Evolutionary conservation across 1,284 basidiomycete species (phyloP), one percentile per base, ranked within the genome.

Genomic region (Rhodotorula sp.): DNA sequence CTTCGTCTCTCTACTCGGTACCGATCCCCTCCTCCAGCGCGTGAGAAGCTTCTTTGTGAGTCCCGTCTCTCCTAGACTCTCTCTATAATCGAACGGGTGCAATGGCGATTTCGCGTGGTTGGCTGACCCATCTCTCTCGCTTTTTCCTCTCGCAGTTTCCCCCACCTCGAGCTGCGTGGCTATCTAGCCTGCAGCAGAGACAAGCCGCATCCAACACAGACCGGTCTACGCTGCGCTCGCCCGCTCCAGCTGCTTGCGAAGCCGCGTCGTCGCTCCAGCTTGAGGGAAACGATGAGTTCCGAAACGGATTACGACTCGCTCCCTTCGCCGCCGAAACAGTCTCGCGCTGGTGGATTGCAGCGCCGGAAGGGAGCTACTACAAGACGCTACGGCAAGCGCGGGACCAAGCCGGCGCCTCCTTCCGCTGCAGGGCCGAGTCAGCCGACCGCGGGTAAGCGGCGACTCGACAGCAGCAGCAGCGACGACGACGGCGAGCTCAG

Each of bases 251-350:
- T 52, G 26, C 54, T 55, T 16, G 26, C 26, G 6, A n/a, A 18
- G 26, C 16, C 1, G 54, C 5, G 4, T 1, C 14, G 15, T 28
- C 23, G 50, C 54, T 26, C 54, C n/a, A 12, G 54, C 54, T 55
- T 55, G 26, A 16, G 6, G 26, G 14, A 1, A 55, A 14, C 26
- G 54, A 28, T 55, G 50, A 48, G 31, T 21, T 28, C 60, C 48
- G 60, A 62, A 28, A 62, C 60, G 28, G 67, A 68, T 31, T 68
- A 63, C 67, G 62, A 63, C 67, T 34, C 49, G 19, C 67, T 68
- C 50, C 67, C 67, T 43, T 54, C 67, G 5, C 50, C 62, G 18
- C 62, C 45, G 4, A 28, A 49, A 16, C 23, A 21, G 26, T 12
- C 2, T 28, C 18, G 43, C n/a, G 45, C 8, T 16, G 10, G 62